A percentile compares a stretch with the other conserved stretches of the same genome.
phyloP scores from a whole-genome alignment of 768 basidiomycete species.

The Pholiota microspora region DNA sequence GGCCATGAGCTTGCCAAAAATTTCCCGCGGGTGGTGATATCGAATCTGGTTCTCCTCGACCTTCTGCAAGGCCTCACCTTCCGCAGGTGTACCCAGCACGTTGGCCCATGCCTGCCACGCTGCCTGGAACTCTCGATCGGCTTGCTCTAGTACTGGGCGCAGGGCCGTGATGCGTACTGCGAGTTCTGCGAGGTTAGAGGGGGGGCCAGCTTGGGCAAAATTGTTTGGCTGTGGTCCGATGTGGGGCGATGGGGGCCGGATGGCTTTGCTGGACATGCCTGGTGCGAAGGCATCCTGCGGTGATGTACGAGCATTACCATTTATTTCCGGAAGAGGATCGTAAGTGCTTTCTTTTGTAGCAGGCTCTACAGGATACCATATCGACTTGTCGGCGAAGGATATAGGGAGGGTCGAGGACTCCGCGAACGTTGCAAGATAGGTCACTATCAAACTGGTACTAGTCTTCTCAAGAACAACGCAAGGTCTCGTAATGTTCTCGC shows the following conservation, averaged over 20 bases:
- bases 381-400: too few relatives aligned
- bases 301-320: too few relatives aligned
- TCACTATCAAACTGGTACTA: too few relatives aligned
- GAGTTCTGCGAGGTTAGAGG: background rate
- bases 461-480: too few relatives aligned
- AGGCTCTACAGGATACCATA: too few relatives aligned
- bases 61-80: slow-evolving; percentile 11
- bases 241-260: slow-evolving; percentile 48
- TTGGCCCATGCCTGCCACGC: background rate
- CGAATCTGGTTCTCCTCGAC: slow-evolving; percentile 16
- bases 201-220: slow-evolving; percentile 5
- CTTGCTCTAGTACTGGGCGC: too few relatives aligned
- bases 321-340: too few relatives aligned
- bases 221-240: slow-evolving; percentile 13
- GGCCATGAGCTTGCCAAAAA: slow-evolving; percentile 32
- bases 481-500: too few relatives aligned
- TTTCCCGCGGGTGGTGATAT: slow-evolving; percentile 37
- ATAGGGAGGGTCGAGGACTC: too few relatives aligned
- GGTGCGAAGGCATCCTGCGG: slow-evolving; percentile 48
- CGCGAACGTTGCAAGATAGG: too few relatives aligned
- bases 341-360: too few relatives aligned
- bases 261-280: slow-evolving; percentile 40
- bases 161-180: too few relatives aligned
- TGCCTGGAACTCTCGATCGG: slow-evolving; percentile 6
- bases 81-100: slow-evolving; percentile 12